phyloP scores from a whole-genome alignment of 768 basidiomycete species.

The Lentinus tigrinus region DNA sequence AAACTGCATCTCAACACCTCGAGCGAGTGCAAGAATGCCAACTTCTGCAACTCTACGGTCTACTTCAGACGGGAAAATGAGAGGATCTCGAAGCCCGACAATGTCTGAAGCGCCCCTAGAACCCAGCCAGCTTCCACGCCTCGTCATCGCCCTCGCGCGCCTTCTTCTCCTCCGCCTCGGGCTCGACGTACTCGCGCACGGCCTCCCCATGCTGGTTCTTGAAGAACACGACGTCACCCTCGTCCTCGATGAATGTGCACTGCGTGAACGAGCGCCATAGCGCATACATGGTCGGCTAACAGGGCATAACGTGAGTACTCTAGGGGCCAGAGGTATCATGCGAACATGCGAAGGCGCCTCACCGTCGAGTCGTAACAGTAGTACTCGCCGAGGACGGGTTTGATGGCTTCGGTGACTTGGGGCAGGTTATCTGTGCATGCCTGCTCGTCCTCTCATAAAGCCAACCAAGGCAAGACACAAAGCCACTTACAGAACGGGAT shows the following conservation, averaged over 20 bases:
- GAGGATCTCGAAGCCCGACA: too few relatives aligned
- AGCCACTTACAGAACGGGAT: slow-evolving; percentile 20
- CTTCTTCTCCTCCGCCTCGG: not conserved
- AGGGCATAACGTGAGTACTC: not conserved
- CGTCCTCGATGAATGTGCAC: slow-evolving; percentile 33
- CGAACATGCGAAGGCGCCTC: not conserved
- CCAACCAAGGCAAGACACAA: not conserved
- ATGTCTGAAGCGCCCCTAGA: too few relatives aligned
- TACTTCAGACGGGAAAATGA: too few relatives aligned
- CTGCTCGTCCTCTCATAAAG: not conserved
- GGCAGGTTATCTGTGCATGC: slow-evolving; percentile 26
- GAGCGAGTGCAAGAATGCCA: too few relatives aligned
- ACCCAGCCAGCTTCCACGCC: not conserved
- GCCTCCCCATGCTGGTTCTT: slow-evolving; percentile 29
- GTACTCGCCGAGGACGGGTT: slow-evolving; percentile 29
- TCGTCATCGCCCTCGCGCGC: not conserved
- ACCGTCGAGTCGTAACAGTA: slow-evolving; percentile 30
- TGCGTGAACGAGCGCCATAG: slow-evolving; percentile 32
- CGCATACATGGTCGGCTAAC: slow-evolving; percentile 24
- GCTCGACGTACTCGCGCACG: slow-evolving; percentile 9
- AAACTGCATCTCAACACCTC: too few relatives aligned
- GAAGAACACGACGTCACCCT: slow-evolving; percentile 31
- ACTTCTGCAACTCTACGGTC: too few relatives aligned
- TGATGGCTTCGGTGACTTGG: slow-evolving; percentile 29
- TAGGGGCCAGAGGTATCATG: not conserved